phyloP scores from a whole-genome alignment of 208 protist genomes.

The Leptomonas pyrrhocoris region DNA sequence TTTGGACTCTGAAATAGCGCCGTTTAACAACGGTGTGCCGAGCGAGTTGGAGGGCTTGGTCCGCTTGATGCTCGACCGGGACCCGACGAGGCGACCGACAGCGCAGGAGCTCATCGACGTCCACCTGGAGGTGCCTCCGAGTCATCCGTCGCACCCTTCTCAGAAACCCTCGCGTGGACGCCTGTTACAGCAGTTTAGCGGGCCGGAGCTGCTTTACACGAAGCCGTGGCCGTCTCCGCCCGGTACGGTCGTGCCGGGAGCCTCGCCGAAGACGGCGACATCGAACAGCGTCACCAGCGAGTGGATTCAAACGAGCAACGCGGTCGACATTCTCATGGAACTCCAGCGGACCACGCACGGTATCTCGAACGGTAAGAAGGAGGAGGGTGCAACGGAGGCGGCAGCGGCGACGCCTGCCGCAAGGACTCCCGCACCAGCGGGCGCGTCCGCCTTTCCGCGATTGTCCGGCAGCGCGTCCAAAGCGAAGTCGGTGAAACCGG shows the following conservation, averaged over 20 bases:
- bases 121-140: slow-evolving; percentile 71
- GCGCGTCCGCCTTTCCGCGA: background rate
- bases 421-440: background rate
- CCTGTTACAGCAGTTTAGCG: slow-evolving; percentile 77
- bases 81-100: slow-evolving; percentile 69
- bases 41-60: slow-evolving; percentile 73
- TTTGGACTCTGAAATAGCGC: slow-evolving; percentile 58
- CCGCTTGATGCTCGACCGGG: slow-evolving; percentile 75
- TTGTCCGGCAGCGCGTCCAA: background rate
- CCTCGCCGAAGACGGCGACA: background rate
- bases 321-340: slow-evolving; percentile 34
- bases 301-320: slow-evolving; percentile 36
- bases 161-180: slow-evolving; percentile 73
- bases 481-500: slow-evolving; percentile 9
- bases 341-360: slow-evolving; percentile 38
- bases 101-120: slow-evolving; percentile 84
- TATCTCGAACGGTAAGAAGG: slow-evolving; percentile 9
- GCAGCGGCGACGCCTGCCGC: background rate
- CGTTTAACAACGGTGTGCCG: slow-evolving; percentile 78
- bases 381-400: background rate
- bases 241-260: slow-evolving; percentile 7
- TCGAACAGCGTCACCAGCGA: slow-evolving; percentile 29
- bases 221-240: slow-evolving; percentile 46
- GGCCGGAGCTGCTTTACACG: slow-evolving; percentile 57
- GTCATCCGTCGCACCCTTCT: slow-evolving; percentile 82